Evolutionary conservation across 2,329 filamentous ascomycete genomes (phyloP), one percentile per base, ranked within the genome.

Genomic region (Berkeleyomyces rouxiae): DNA sequence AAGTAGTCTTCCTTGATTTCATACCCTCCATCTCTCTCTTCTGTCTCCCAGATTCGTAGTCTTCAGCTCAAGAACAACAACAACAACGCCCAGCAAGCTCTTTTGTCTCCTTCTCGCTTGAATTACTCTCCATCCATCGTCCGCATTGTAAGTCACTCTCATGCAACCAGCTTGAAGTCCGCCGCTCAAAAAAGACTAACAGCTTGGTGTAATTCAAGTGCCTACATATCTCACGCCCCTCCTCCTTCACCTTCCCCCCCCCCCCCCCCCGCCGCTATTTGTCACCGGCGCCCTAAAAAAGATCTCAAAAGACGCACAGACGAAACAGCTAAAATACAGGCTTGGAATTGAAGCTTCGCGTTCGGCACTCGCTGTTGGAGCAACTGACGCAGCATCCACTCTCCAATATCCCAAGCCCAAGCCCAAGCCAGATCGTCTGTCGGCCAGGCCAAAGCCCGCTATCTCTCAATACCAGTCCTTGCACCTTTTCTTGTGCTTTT

Each of bases 281-380:
- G 49, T 37, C 49, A 53, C 33, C 31, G 49, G 37, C 49, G 49
- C 49, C 49, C 37, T 36, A 53, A 53, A 53, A 53, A 53, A 53
- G 49, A 53, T 53, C 49, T 53, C 49, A 53, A 53, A 36, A 53
- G 23, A 53, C 49, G 49, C 49, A 53, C 49, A 53, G 49, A 53
- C 49, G n/a, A 53, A 53, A 53, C 49, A 53, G 49, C 33, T 53
- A 53, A 53, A 53, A 53, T 53, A 23, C 49, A 53, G 49, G 49
- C 49, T 33, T 33, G 55, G 42, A 58, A 37, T 33, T 33, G 55
- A 58, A 58, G 55, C 55, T 58, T 58, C 42, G 55, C 36, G 33
- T 33, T 40, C 36, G 55, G 55, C 42, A 58, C 36, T 40, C 49
- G 49, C 49, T 53, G 49, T 36, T 37, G 31, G 49, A 36, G 23